phyloP scores from a whole-genome alignment of 1,284 basidiomycete genomes.

The Spongispora temasekensis region DNA sequence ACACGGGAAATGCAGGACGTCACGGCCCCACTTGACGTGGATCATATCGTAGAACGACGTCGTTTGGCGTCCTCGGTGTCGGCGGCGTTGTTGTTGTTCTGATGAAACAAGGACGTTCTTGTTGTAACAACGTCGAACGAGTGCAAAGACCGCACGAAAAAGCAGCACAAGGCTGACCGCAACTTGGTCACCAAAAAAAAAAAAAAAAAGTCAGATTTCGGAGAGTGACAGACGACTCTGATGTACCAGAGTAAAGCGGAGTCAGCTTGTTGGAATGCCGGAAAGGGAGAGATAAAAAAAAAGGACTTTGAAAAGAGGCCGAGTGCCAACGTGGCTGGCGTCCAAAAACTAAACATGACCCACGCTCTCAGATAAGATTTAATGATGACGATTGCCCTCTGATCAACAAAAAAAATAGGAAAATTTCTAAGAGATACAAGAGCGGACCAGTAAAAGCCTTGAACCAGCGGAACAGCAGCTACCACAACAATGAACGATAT shows the following conservation, averaged over 20 bases:
- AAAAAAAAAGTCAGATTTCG: neutral
- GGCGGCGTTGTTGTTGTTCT: too few relatives aligned
- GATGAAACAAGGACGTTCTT: neutral
- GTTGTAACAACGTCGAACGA: conserved; percentile 15
- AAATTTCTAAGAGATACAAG: conserved; percentile 12
- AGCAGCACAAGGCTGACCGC: conserved; percentile 36
- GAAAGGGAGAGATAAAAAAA: conserved; percentile 10
- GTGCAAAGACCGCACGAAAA: conserved; percentile 29
- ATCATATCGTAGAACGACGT: conserved; percentile 38
- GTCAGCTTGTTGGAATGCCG: conserved; percentile 32
- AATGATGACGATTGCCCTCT: too few relatives aligned
- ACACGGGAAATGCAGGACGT: conserved; percentile 59
- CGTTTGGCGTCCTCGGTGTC: conserved; percentile 4
- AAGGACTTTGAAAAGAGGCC: too few relatives aligned
- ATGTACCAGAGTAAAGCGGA: conserved; percentile 26
- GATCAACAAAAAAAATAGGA: neutral
- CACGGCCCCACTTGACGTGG: conserved; percentile 65
- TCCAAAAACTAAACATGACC: too few relatives aligned
- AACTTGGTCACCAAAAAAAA: conserved; percentile 16
- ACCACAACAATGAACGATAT: conserved; percentile 7
- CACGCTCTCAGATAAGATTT: too few relatives aligned
- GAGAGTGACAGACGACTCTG: neutral
- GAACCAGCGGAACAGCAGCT: conserved; percentile 6
- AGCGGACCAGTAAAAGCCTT: conserved; percentile 2
- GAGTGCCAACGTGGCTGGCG: too few relatives aligned